Evolutionary conservation across 208 protist genomes (phyloP).

Genomic region (Naegleria gruberi): DNA sequence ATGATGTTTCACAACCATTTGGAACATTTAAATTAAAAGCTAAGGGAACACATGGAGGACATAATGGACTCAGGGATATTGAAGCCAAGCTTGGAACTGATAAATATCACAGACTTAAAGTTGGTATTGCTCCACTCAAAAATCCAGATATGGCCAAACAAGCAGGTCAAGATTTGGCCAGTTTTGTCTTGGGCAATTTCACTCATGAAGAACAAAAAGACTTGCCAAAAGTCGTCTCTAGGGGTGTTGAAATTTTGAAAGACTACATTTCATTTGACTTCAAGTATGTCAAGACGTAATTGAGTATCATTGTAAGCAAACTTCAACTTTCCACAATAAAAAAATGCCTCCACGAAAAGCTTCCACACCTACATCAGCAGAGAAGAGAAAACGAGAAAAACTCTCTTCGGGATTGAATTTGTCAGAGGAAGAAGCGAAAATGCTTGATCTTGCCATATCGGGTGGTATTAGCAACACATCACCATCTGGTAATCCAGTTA

Average conservation of each 20-base stretch:
- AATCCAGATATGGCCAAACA: not conserved
- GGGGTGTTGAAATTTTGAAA: not conserved
- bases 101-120: not conserved
- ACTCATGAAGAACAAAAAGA: not conserved
- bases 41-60: constrained; percentile 29
- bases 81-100: constrained; percentile 23
- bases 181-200: not conserved
- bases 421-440: too few species aligned
- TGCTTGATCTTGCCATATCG: too few species aligned
- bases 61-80: constrained; percentile 35
- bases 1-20: not conserved
- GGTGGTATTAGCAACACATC: too few species aligned
- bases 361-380: too few species aligned
- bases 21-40: constrained; percentile 19
- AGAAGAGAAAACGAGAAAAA: too few species aligned
- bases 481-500: too few species aligned
- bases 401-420: too few species aligned
- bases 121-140: not conserved
- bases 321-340: too few species aligned
- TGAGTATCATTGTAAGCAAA: too few species aligned
- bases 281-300: not conserved
- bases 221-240: not conserved
- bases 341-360: too few species aligned
- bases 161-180: not conserved
- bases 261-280: not conserved